Evolutionary conservation across 1,139 yeast genomes (phyloP).

Genomic region (Debaryomycetaceae sp.): DNA sequence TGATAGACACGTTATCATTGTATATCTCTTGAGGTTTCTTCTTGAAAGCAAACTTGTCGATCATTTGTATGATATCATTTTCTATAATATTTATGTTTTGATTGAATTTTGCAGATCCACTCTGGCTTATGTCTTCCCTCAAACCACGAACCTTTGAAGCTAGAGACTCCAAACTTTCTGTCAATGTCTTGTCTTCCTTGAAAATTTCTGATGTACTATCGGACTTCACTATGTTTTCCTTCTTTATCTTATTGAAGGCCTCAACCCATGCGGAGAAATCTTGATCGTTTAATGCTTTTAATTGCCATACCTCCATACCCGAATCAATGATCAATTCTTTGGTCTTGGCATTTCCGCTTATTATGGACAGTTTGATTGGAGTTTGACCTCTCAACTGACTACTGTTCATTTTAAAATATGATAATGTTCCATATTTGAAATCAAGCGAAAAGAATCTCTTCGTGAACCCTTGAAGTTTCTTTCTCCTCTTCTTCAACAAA

Average conservation of each 20-base stretch:
- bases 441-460: constrained; percentile 83
- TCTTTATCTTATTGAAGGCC: constrained; percentile 59
- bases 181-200: constrained; percentile 6
- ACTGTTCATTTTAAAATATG: constrained; percentile 70
- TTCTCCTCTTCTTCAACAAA: constrained; percentile 71
- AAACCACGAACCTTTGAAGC: constrained; percentile 23
- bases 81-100: constrained; percentile 13
- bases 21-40: constrained; percentile 4
- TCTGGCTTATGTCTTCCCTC: constrained; percentile 10
- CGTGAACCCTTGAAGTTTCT: constrained; percentile 77
- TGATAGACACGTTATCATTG: constrained; percentile 26
- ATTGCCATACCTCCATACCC: constrained; percentile 93
- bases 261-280: constrained; percentile 83
- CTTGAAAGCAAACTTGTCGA: constrained; percentile 9
- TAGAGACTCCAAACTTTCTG: constrained; percentile 15
- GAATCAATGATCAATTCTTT: constrained; percentile 82
- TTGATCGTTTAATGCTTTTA: constrained; percentile 61
- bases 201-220: constrained; percentile 6
- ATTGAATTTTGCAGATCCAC: constrained; percentile 1
- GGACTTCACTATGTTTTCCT: constrained; percentile 11
- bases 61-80: constrained; percentile 16
- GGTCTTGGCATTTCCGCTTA: constrained; percentile 70
- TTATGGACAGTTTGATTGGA: constrained; percentile 77
- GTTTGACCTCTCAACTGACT: constrained; percentile 84
- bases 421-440: constrained; percentile 75